These are phyloP conservation scores for Aspergillus egyptiacus DNA, from an alignment of 495 filamentous ascomycete species.

Conservation along the genomic window DNA sequence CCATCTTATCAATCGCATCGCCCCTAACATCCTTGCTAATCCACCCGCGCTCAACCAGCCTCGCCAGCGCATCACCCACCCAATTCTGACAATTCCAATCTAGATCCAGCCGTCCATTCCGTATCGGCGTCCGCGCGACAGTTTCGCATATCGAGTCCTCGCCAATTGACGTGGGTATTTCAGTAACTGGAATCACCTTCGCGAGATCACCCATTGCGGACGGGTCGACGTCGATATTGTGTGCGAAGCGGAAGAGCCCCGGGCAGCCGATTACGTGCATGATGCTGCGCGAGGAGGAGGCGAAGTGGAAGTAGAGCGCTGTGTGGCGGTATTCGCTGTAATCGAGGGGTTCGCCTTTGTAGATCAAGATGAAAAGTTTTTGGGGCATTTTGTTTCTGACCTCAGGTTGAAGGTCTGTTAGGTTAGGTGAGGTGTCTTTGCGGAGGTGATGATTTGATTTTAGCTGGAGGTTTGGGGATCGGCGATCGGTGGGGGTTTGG, in stretches of 20 bases:
- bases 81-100: constrained; percentile 37
- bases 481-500: too few relatives aligned
- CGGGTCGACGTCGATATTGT: constrained; percentile 29
- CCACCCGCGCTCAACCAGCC: constrained; percentile 22
- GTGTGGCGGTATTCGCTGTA: constrained; percentile 31
- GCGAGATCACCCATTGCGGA: constrained; percentile 55
- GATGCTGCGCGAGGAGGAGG: constrained; percentile 10
- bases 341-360: constrained; percentile 27
- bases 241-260: constrained; percentile 25
- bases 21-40: constrained; percentile 15
- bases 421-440: too few relatives aligned
- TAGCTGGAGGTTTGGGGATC: background rate
- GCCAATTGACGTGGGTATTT: constrained; percentile 15
- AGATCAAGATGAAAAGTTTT: constrained; percentile 24
- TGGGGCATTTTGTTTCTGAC: constrained; percentile 12
- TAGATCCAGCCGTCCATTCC: constrained; percentile 20
- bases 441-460: background rate
- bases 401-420: too few relatives aligned
- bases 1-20: constrained; percentile 23
- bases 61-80: constrained; percentile 27
- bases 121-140: constrained; percentile 19
- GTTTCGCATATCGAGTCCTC: constrained; percentile 17
- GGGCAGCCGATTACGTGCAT: constrained; percentile 27
- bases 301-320: constrained; percentile 25
- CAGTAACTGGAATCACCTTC: constrained; percentile 18